Conservation (phyloP, 2,329 filamentous ascomycete species). For the Sporothrix luriei region DNA sequence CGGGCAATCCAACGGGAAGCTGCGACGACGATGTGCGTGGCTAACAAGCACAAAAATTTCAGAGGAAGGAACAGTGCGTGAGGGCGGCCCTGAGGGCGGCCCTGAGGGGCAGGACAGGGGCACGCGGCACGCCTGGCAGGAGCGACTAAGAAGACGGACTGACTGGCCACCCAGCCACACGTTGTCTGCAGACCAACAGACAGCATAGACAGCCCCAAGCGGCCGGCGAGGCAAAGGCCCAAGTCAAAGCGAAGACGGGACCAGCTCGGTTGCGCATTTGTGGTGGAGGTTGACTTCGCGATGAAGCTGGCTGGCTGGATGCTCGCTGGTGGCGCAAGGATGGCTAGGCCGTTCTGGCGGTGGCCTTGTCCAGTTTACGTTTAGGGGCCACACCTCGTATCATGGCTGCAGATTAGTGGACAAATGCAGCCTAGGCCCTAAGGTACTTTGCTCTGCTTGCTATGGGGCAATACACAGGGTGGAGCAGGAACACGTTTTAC, state of each 20-base stretch:
- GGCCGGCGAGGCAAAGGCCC: neutral
- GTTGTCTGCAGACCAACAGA: too few species aligned
- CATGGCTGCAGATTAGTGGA: conserved; percentile 6
- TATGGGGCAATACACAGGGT: neutral
- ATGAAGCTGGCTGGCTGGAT: neutral
- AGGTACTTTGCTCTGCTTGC: conserved; percentile 4
- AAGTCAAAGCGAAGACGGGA: neutral
- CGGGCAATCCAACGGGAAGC: conserved; percentile 4
- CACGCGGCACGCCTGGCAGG: too few species aligned
- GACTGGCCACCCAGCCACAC: too few species aligned
- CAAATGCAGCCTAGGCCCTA: neutral
- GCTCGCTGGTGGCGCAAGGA: neutral
- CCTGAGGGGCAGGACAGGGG: conserved; percentile 7
- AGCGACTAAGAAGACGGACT: neutral
- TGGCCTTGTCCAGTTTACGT: neutral
- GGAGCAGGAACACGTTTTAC: neutral
- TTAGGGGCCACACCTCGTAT: conserved; percentile 2
- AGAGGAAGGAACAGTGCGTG: neutral
- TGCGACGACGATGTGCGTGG: neutral
- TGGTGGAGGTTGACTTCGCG: neutral
- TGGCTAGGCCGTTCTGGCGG: neutral
- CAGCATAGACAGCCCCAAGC: neutral
- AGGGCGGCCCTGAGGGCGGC: conserved; percentile 12
- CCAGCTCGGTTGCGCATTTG: neutral
- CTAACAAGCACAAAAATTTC: neutral